These are phyloP conservation scores for Candida sp. DNA, from an alignment of 1,139 yeast species.

Conservation along the genomic window DNA sequence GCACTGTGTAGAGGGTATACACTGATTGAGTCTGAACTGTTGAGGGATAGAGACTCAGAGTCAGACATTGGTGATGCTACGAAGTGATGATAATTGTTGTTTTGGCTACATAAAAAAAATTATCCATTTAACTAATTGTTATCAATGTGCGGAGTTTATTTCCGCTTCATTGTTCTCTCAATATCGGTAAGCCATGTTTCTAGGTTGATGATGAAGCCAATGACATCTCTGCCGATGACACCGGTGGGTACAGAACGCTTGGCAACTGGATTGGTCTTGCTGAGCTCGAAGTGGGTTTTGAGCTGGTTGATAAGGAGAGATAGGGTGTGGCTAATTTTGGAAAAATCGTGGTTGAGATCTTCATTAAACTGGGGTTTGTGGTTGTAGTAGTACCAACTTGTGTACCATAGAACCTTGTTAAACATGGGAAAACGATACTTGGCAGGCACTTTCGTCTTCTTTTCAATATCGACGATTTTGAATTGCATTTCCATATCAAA, in stretches of 20 bases:
- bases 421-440: slow-evolving; percentile 79
- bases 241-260: slow-evolving; percentile 23
- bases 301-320: slow-evolving; percentile 17
- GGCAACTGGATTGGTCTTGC: slow-evolving; percentile 26
- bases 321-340: slow-evolving; percentile 4
- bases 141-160: too few species aligned
- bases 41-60: neutral
- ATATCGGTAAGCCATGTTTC: slow-evolving; percentile 17
- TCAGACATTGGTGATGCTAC: neutral
- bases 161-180: too few species aligned
- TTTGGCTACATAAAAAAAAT: too few species aligned
- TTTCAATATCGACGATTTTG: slow-evolving; percentile 59
- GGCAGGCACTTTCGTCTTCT: slow-evolving; percentile 66
- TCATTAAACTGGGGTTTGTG: slow-evolving; percentile 18
- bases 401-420: slow-evolving; percentile 65
- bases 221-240: slow-evolving; percentile 21
- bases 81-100: too few species aligned
- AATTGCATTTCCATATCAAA: slow-evolving; percentile 63
- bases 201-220: slow-evolving; percentile 14
- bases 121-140: too few species aligned
- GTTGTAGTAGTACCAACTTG: slow-evolving; percentile 43
- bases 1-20: neutral
- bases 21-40: neutral
- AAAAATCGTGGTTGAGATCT: slow-evolving; percentile 12
- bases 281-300: slow-evolving; percentile 20